Conservation (phyloP, 805 yeast genomes). For the Peterozyma toletana region DNA sequence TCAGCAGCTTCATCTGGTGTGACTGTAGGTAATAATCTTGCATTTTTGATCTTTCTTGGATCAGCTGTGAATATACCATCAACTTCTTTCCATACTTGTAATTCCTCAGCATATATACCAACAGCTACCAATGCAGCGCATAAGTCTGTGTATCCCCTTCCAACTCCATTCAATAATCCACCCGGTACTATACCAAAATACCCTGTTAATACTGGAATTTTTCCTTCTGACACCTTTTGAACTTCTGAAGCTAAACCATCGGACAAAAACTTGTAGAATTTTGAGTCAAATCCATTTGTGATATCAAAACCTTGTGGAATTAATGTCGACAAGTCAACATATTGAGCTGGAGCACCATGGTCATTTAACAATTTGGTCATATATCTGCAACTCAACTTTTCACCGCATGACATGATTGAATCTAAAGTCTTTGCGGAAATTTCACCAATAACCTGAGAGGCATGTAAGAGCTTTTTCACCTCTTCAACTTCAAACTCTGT, state of each 20-base stretch:
- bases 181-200: slow-evolving; percentile 96
- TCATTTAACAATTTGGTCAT: slow-evolving; percentile 84
- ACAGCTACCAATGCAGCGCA: slow-evolving; percentile 97
- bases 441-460: slow-evolving; percentile 89
- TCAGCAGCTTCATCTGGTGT: slow-evolving; percentile 99
- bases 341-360: slow-evolving; percentile 68
- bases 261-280: slow-evolving; percentile 53
- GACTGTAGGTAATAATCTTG: slow-evolving; percentile 76
- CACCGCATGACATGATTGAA: slow-evolving; percentile 88
- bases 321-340: slow-evolving; percentile 71
- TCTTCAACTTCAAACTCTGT: slow-evolving; percentile 60
- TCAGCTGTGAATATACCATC: slow-evolving; percentile 99
- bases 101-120: slow-evolving; percentile 84
- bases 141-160: slow-evolving; percentile 95
- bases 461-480: slow-evolving; percentile 67
- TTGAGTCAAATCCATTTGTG: slow-evolving; percentile 56
- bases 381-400: slow-evolving; percentile 82
- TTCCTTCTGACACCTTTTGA: slow-evolving; percentile 24
- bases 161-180: slow-evolving; percentile 86
- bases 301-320: slow-evolving; percentile 56
- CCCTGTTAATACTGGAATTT: slow-evolving; percentile 91
- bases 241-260: slow-evolving; percentile 44
- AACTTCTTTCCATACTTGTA: slow-evolving; percentile 98
- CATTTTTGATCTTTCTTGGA: slow-evolving; percentile 90
- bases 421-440: slow-evolving; percentile 84